phyloP scores from a whole-genome alignment of 768 basidiomycete species.

The Termitomyces sp. region DNA sequence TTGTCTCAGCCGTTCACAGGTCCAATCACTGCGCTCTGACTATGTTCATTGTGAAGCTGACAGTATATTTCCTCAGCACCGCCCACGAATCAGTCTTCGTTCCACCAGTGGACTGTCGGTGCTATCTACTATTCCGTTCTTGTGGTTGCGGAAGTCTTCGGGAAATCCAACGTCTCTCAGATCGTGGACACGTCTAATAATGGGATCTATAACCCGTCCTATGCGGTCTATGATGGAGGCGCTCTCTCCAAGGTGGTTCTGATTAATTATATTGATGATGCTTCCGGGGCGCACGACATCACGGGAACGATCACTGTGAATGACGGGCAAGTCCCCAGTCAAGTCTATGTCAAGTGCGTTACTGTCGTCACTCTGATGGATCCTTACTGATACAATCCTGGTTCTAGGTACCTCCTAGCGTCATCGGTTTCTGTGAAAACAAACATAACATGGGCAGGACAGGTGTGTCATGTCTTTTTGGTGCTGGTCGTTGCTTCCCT shows the following conservation, averaged over 20 bases:
- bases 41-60: not conserved
- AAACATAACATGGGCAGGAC: constrained; percentile 76
- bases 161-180: constrained; percentile 54
- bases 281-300: constrained; percentile 48
- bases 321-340: constrained; percentile 38
- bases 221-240: constrained; percentile 73
- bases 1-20: constrained; percentile 49
- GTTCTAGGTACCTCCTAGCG: constrained; percentile 48
- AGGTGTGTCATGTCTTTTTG: constrained; percentile 33
- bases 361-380: not conserved
- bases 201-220: constrained; percentile 51
- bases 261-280: constrained; percentile 69
- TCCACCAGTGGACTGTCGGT: constrained; percentile 68
- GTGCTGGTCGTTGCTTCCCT: not conserved
- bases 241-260: constrained; percentile 55
- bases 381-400: not conserved
- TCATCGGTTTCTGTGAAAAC: constrained; percentile 50
- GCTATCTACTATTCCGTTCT: constrained; percentile 71
- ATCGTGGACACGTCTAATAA: constrained; percentile 61
- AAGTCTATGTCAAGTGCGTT: constrained; percentile 51
- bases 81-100: constrained; percentile 47
- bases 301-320: constrained; percentile 44
- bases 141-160: constrained; percentile 65
- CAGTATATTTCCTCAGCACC: constrained; percentile 22
- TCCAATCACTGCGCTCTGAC: constrained; percentile 19